These are phyloP conservation scores for Avena atlantica DNA, from an alignment of 176 grass and related monocot species.

Conservation along the genomic window DNA sequence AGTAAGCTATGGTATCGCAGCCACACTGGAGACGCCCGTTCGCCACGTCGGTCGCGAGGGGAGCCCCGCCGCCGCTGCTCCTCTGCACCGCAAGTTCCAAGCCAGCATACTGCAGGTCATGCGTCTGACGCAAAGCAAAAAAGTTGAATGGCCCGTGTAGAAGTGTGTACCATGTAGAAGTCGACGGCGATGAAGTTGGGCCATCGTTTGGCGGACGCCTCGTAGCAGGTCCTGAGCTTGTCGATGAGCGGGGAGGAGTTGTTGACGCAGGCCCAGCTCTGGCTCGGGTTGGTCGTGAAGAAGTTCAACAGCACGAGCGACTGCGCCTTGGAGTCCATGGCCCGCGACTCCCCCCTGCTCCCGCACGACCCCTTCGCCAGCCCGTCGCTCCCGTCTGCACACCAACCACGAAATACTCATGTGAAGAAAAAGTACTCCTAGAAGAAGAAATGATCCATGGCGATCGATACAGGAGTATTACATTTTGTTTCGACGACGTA, in stretches of 20 bases:
- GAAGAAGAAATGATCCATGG: neutral
- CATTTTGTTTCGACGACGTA: conserved; percentile 85
- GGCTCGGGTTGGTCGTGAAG: conserved; percentile 69
- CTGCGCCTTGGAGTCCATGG: conserved; percentile 64
- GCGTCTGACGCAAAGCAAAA: neutral
- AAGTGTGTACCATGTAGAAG: conserved; percentile 62
- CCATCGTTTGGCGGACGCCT: conserved; percentile 50
- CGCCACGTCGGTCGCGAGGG: conserved; percentile 70
- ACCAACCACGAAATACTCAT: neutral
- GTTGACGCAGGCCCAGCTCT: conserved; percentile 57
- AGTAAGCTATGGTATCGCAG: conserved; percentile 67
- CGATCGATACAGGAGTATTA: neutral
- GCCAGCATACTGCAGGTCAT: conserved; percentile 11
- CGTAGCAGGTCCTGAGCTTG: conserved; percentile 56
- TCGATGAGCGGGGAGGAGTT: conserved; percentile 55
- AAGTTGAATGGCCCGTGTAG: too few relatives aligned
- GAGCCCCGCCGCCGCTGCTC: conserved; percentile 77
- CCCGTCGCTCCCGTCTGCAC: conserved; percentile 68
- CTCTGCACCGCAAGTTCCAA: conserved; percentile 35
- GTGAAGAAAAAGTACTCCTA: neutral
- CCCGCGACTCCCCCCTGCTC: conserved; percentile 54
- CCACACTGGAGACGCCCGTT: conserved; percentile 86
- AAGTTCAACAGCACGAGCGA: conserved; percentile 87
- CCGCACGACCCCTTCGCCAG: conserved; percentile 44
- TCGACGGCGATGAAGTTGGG: conserved; percentile 75